These are phyloP conservation scores for Neonectria sp. DNA, from an alignment of 2,329 filamentous ascomycete species.

Conservation along the genomic window DNA sequence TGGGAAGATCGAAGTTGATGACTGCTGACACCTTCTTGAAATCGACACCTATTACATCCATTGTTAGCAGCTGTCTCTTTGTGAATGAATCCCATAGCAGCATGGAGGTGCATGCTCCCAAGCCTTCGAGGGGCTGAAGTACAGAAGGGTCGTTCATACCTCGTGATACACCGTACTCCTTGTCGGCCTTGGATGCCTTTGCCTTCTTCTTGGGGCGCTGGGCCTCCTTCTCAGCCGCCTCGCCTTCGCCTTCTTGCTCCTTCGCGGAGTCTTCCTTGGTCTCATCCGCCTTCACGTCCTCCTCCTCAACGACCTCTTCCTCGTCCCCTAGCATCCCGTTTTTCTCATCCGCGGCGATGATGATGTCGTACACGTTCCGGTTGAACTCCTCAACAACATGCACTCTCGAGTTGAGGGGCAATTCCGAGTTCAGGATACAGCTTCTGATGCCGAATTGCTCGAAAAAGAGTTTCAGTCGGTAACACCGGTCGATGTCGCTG, in stretches of 20 bases:
- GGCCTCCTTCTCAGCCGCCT: slow-evolving; percentile 50
- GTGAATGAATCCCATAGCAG: not conserved
- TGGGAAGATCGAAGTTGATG: slow-evolving; percentile 96
- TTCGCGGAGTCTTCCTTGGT: slow-evolving; percentile 43
- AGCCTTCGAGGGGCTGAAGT: not conserved
- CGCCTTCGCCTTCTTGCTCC: slow-evolving; percentile 32
- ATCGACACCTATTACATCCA: slow-evolving; percentile 73
- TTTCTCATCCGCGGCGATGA: slow-evolving; percentile 96
- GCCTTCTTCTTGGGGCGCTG: slow-evolving; percentile 52
- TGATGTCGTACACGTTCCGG: slow-evolving; percentile 95
- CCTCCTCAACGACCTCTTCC: slow-evolving; percentile 60
- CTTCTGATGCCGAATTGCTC: slow-evolving; percentile 97
- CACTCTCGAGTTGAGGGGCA: slow-evolving; percentile 92
- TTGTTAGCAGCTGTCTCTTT: slow-evolving; percentile 34
- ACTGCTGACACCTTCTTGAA: slow-evolving; percentile 96
- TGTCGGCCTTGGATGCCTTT: slow-evolving; percentile 75
- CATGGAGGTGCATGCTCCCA: not conserved
- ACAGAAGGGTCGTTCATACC: slow-evolving; percentile 60
- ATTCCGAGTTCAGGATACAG: slow-evolving; percentile 93
- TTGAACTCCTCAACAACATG: slow-evolving; percentile 99
- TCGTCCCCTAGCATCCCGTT: slow-evolving; percentile 84
- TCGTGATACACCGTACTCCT: slow-evolving; percentile 94
- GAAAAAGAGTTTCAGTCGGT: slow-evolving; percentile 93
- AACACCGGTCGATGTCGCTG: slow-evolving; percentile 88
- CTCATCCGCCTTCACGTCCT: slow-evolving; percentile 59